A percentile compares a stretch with the other conserved stretches of the same genome.
Conservation (phyloP, 371 early-diverging fungal genomes). For the Mortierella sp. region DNA sequence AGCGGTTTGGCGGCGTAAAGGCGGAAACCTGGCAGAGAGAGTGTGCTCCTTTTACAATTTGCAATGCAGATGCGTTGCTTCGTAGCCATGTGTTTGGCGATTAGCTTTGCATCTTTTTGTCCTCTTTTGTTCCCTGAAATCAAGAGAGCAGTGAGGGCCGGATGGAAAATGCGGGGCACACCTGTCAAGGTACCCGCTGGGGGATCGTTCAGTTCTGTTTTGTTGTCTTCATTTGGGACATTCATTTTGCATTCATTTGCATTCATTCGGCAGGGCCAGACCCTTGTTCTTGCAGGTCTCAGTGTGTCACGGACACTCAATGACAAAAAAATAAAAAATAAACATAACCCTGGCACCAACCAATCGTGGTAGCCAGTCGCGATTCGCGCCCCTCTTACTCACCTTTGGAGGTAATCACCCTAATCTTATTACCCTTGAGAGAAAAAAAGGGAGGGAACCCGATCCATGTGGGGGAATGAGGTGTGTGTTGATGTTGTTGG, state of each 20-base stretch:
- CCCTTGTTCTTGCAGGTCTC: neutral
- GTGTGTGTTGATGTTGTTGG: neutral
- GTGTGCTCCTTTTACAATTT: no score
- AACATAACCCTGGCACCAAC: no score
- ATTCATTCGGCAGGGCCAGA: neutral
- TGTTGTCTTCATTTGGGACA: neutral
- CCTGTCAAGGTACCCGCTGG: neutral
- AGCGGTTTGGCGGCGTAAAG: slow-evolving; percentile 11
- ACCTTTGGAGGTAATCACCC: neutral
- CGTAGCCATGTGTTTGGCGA: neutral
- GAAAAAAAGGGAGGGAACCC: neutral
- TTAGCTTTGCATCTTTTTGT: neutral
- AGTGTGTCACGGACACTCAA: neutral
- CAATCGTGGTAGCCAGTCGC: neutral
- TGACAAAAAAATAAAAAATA: no score
- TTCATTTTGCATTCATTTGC: neutral
- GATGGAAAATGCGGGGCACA: neutral
- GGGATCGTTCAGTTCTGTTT: neutral
- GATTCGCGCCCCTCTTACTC: neutral
- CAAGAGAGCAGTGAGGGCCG: neutral
- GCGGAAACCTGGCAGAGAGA: no score
- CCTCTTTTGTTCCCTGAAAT: slow-evolving; percentile 4
- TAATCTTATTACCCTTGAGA: neutral
- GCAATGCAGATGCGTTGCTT: no score
- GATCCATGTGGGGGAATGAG: neutral